Percentiles rank a stretch among this genome's conserved stretches.
phyloP scores from a whole-genome alignment of 2,329 filamentous ascomycete genomes.

The Penicillium sp. region DNA sequence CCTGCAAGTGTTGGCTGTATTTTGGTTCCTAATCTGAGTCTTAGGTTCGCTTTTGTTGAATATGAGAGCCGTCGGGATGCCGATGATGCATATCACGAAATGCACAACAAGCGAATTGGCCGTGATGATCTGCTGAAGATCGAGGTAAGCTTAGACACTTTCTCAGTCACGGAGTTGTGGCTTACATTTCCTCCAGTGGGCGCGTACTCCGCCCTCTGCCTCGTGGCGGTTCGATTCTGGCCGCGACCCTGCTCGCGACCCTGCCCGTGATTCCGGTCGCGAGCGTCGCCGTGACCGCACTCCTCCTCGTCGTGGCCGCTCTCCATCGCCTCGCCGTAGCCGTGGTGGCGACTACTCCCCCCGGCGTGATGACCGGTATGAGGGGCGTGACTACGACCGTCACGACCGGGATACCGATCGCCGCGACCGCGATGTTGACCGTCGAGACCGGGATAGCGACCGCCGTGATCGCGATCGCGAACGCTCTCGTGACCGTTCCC shows the following conservation, averaged over 20 bases:
- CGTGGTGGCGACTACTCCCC: constrained; percentile 74
- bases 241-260: constrained; percentile 58
- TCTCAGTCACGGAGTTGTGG: background rate
- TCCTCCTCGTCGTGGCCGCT: constrained; percentile 71
- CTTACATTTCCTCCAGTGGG: constrained; percentile 66
- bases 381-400: constrained; percentile 64
- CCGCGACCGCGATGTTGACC: constrained; percentile 69
- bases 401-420: constrained; percentile 75
- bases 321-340: constrained; percentile 58
- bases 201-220: constrained; percentile 92
- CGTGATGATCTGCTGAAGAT: constrained; percentile 97
- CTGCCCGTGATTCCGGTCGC: constrained; percentile 42
- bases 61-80: constrained; percentile 98
- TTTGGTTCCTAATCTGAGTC: background rate
- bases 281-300: constrained; percentile 61
- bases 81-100: constrained; percentile 98
- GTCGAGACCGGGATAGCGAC: constrained; percentile 49
- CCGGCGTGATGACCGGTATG: constrained; percentile 82
- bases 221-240: constrained; percentile 98
- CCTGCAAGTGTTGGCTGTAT: constrained; percentile 14
- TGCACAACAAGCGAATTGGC: constrained; percentile 99
- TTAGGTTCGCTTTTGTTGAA: constrained; percentile 94
- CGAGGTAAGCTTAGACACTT: constrained; percentile 63
- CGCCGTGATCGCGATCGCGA: constrained; percentile 50
- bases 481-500: constrained; percentile 25